Conservation (phyloP, 148 eudicot genomes). For the Nepenthes mirabilis region DNA sequence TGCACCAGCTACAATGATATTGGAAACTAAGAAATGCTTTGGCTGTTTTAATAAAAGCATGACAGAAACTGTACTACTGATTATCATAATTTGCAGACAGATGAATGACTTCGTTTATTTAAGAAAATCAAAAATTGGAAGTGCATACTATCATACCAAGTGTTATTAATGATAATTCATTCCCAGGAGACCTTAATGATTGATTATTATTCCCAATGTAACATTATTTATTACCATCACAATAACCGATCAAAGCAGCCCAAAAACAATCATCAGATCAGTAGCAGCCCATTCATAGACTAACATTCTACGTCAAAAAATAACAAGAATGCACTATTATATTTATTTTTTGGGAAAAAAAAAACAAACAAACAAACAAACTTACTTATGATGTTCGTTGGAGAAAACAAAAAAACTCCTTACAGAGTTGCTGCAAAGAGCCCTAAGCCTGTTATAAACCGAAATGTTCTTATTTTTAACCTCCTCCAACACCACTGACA, state of each 20-base stretch:
- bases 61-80: too few species aligned
- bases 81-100: too few species aligned
- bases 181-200: not conserved
- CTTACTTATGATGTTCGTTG: slow-evolving; percentile 88
- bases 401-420: slow-evolving; percentile 80
- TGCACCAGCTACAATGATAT: too few species aligned
- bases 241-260: too few species aligned
- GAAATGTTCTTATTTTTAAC: slow-evolving; percentile 77
- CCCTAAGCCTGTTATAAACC: slow-evolving; percentile 77
- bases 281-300: not conserved
- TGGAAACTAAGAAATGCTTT: too few species aligned
- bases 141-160: too few species aligned
- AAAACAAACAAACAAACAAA: slow-evolving; percentile 6
- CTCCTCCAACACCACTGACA: slow-evolving; percentile 82
- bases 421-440: slow-evolving; percentile 58
- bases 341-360: not conserved
- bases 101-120: too few species aligned
- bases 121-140: too few species aligned
- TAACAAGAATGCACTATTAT: not conserved
- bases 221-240: too few species aligned
- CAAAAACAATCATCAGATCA: not conserved
- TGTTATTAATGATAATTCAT: too few species aligned
- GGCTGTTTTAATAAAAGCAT: too few species aligned
- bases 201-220: not conserved
- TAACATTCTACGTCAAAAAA: not conserved